Conservation (phyloP, 805 yeast genomes). For the Priceomyces haplophilus region DNA sequence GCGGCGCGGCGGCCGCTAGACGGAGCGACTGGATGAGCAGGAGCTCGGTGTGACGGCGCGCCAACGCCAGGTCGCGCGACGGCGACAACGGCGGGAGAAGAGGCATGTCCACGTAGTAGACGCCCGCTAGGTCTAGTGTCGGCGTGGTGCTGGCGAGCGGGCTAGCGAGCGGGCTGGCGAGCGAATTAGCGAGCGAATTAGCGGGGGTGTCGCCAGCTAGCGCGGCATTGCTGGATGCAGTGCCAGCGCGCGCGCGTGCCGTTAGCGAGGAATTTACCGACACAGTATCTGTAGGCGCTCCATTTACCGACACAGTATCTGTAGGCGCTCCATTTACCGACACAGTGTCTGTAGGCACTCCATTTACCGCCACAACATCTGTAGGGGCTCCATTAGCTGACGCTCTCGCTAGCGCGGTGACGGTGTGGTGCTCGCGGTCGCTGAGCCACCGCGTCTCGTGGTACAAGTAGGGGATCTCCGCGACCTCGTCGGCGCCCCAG, state of each 20-base stretch:
- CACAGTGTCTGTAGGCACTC: not conserved
- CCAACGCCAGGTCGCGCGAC: slow-evolving; percentile 30
- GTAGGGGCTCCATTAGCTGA: not conserved
- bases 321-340: not conserved
- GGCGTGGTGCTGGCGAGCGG: not conserved
- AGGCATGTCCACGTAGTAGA: slow-evolving; percentile 20
- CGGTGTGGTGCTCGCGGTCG: slow-evolving; percentile 1
- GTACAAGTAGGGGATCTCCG: slow-evolving; percentile 9
- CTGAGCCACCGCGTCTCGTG: slow-evolving; percentile 11
- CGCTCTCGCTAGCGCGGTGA: not conserved
- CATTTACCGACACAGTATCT: not conserved
- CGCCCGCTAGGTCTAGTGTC: not conserved
- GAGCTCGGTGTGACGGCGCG: slow-evolving; percentile 35
- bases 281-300: no score
- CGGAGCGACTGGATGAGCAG: slow-evolving; percentile 20
- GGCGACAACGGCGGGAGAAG: slow-evolving; percentile 30
- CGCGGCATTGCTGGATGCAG: slow-evolving; percentile 1
- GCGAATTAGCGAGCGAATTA: no score
- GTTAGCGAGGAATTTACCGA: no score
- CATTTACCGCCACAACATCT: not conserved
- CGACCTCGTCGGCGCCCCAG: not conserved
- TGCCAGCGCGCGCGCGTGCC: no score
- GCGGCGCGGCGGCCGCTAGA: not conserved
- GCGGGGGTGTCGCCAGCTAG: slow-evolving; percentile 1
- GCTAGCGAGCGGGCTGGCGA: no score